Evolutionary conservation across 768 basidiomycete genomes (phyloP).

Genomic region (Macrolepiota fuliginosa): DNA sequence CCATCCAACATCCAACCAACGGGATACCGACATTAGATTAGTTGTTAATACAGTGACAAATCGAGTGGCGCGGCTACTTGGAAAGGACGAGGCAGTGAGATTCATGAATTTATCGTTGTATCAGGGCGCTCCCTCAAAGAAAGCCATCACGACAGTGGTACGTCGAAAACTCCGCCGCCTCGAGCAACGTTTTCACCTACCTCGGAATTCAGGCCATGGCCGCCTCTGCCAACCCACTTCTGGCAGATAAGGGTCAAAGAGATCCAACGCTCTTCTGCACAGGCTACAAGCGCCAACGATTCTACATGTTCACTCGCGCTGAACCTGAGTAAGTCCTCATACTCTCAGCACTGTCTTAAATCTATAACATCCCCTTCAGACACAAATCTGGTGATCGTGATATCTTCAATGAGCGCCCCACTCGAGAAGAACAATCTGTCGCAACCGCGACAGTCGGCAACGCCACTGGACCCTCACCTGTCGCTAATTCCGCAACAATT

Average conservation of each 20-base stretch:
- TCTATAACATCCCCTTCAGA: constrained; percentile 24
- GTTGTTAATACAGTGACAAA: constrained; percentile 96
- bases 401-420: constrained; percentile 97
- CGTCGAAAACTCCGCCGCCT: constrained; percentile 21
- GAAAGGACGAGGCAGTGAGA: constrained; percentile 91
- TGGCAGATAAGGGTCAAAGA: constrained; percentile 78
- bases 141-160: constrained; percentile 75
- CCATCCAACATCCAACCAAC: neutral
- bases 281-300: constrained; percentile 88
- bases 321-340: constrained; percentile 76
- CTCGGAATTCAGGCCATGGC: constrained; percentile 71
- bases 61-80: constrained; percentile 81
- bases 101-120: constrained; percentile 89
- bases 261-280: constrained; percentile 94
- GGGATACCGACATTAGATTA: constrained; percentile 25
- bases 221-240: constrained; percentile 92
- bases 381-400: constrained; percentile 85
- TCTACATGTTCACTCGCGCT: constrained; percentile 91
- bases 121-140: constrained; percentile 92
- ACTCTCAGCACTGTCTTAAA: neutral
- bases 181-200: neutral
- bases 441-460: constrained; percentile 57
- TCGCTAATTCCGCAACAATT: constrained; percentile 82
- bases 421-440: constrained; percentile 90
- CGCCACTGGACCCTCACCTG: constrained; percentile 59